Conservation (phyloP, 352 stramenopile genomes). For the Globisporangium cederbergense region DNA sequence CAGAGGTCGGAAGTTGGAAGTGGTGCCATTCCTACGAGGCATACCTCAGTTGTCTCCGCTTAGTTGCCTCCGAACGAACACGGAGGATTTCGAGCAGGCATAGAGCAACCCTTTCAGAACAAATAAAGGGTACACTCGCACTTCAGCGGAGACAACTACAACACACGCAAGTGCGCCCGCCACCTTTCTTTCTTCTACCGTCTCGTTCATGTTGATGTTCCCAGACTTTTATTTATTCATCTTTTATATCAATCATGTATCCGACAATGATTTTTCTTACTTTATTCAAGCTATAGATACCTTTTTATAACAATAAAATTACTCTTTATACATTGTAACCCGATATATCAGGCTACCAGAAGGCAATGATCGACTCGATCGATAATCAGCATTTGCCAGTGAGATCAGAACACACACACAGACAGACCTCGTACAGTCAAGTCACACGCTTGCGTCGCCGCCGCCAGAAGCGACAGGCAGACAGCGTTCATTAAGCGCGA, state of each 20-base stretch:
- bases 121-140: slow-evolving; percentile 11
- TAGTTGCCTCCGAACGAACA: neutral
- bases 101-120: neutral
- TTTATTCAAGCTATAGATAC: neutral
- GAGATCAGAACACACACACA: neutral
- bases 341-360: neutral
- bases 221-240: neutral
- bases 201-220: slow-evolving; percentile 4
- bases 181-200: slow-evolving; percentile 9
- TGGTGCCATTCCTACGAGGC: no score
- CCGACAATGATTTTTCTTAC: neutral
- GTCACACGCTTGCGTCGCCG: neutral
- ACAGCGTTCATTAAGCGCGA: no score
- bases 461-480: no score
- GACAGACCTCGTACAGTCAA: neutral
- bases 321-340: neutral
- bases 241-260: neutral
- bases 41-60: no score
- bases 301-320: neutral
- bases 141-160: slow-evolving; percentile 6
- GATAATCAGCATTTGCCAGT: neutral
- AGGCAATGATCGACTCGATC: neutral
- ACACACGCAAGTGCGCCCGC: neutral
- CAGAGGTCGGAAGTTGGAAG: no score
- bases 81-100: neutral